Base-by-base conservation (phyloP, 1,284 basidiomycete genomes). In the Agaricales sp. region DNA sequence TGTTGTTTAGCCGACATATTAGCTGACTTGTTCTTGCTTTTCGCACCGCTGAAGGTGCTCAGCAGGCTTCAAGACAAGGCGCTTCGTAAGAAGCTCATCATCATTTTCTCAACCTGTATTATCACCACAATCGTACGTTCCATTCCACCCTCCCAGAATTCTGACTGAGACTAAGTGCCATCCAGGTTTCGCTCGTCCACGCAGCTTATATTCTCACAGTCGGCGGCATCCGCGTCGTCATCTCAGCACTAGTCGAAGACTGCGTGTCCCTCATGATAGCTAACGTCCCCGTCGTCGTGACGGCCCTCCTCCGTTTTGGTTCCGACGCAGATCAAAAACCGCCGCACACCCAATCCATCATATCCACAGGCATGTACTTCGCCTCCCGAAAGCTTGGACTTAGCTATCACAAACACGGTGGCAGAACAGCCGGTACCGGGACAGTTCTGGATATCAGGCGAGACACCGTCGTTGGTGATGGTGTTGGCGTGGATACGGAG, bases 181-280 rank as follows among this genome's bases (percentile, higher is more conserved):
- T 22, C 3, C 37, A 51, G 50, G 69, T 68, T 8, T 68, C 67
- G n/a, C 57, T 71, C 38, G 66, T 70, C 2, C 69, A 71, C 48
- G 66, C 63, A 1, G 58, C 58, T 2, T 64, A 63, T 50, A 68
- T 70, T 49, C 55, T 71, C 49, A 58, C 53, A 16, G 52, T 49
- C 21, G 62, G 60, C 20, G 65, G 61, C 13, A 58, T 60, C 35
- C 58, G 58, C 24, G 66, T 67, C 12, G 43, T 70, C 43, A 62
- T 72, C 37, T 61, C 65, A 4, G 68, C 67, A 0, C 52, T 70
- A 23, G 67, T 70, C 26, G 70, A 72, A 56, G 63, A 65, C 38
- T 26, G 57, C 50, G 1, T 23, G 25, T 41, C 18, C 26, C 49
- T 45, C 21, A 63, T 67, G 18, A 68, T 71, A 16, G 67, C 64